These are phyloP conservation scores for Coelastrella sp. DNA, from an alignment of 139 green algal genomes.

Conservation along the genomic window DNA sequence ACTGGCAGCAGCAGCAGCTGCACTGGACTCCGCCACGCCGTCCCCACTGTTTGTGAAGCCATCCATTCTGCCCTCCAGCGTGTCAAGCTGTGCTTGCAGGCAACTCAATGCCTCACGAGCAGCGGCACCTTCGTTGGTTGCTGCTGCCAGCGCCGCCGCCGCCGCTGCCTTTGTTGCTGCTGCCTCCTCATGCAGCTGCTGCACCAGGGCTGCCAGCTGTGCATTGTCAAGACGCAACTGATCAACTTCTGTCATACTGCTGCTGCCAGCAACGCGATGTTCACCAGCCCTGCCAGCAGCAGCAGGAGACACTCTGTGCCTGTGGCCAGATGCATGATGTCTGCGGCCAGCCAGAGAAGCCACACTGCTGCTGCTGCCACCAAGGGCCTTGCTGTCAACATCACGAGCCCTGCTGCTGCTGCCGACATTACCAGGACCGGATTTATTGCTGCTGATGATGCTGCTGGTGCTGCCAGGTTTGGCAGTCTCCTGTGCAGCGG, in stretches of 20 bases:
- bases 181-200: not conserved
- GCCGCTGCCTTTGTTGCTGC: not conserved
- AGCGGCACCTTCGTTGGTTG: not conserved
- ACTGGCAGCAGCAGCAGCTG: not conserved
- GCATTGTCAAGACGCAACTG: conserved; percentile 26
- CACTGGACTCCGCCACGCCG: not conserved
- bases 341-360: not conserved
- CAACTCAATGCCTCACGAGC: not conserved
- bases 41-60: not conserved
- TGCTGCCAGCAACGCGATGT: not conserved
- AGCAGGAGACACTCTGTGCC: not conserved
- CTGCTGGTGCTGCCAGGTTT: not conserved
- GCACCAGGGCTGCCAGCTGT: conserved; percentile 2
- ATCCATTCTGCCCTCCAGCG: not conserved
- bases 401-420: not conserved
- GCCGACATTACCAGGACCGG: not conserved
- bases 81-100: not conserved
- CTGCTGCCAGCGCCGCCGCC: not conserved
- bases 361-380: conserved; percentile 11
- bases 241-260: not conserved
- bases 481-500: too few relatives aligned
- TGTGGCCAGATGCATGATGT: too few relatives aligned
- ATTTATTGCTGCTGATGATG: conserved; percentile 14
- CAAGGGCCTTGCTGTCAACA: not conserved
- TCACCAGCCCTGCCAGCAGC: not conserved